Evolutionary conservation across 345 rosid species (phyloP).

Genomic region (Eucalyptus paniculata): DNA sequence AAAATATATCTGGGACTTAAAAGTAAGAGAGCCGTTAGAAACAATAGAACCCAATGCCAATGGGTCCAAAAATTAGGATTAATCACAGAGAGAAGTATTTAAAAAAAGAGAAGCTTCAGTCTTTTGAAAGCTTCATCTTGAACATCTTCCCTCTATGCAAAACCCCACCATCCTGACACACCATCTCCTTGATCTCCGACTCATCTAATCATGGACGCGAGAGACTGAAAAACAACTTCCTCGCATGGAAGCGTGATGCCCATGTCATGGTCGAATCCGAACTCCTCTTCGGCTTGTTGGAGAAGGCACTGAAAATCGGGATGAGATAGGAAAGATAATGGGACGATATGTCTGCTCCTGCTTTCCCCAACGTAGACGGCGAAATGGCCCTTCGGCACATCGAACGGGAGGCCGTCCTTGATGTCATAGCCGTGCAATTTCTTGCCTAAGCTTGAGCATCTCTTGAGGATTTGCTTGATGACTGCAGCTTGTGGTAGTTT

Average conservation of each 20-base stretch:
- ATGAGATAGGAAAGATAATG: slow-evolving; percentile 15
- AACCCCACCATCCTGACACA: background rate
- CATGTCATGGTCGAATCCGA: slow-evolving; percentile 23
- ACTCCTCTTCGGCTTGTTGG: slow-evolving; percentile 21
- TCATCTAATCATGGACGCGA: background rate
- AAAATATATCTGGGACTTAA: background rate
- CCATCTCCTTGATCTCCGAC: background rate
- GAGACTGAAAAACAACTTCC: slow-evolving; percentile 10
- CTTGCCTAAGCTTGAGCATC: slow-evolving; percentile 79
- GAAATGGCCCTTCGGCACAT: slow-evolving; percentile 31
- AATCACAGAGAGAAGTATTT: background rate
- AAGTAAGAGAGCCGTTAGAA: background rate
- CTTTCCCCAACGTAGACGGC: slow-evolving; percentile 24
- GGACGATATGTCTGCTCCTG: slow-evolving; percentile 19
- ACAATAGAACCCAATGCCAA: background rate
- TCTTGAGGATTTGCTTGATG: slow-evolving; percentile 60
- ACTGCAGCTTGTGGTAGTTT: slow-evolving; percentile 60
- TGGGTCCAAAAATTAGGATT: background rate
- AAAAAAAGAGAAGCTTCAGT: background rate
- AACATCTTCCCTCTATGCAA: background rate
- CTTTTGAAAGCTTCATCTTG: background rate
- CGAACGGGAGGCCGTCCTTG: slow-evolving; percentile 39
- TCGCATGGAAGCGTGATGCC: slow-evolving; percentile 34
- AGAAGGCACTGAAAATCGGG: slow-evolving; percentile 19
- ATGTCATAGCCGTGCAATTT: slow-evolving; percentile 15